A percentile compares a stretch with the other conserved stretches of the same genome.
phyloP scores from a whole-genome alignment of 495 filamentous ascomycete genomes.

The Penicillium ucsense region DNA sequence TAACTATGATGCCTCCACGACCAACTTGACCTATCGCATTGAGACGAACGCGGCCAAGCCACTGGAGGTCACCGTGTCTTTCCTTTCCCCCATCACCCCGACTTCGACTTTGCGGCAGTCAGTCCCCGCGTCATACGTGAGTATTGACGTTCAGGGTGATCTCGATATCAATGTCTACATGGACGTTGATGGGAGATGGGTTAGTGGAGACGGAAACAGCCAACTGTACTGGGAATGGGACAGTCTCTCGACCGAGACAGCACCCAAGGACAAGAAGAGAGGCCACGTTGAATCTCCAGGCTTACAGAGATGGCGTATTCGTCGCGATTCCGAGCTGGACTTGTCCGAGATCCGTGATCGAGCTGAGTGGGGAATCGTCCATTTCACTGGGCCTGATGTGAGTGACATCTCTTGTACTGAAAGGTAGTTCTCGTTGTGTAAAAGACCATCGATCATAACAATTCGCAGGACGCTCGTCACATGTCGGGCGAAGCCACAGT shows the following conservation, averaged over 20 bases:
- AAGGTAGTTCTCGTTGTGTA: slow-evolving; percentile 1
- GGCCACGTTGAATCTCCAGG: slow-evolving; percentile 1
- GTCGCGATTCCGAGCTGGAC: slow-evolving; percentile 52
- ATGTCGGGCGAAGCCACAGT: slow-evolving; percentile 60
- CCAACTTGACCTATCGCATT: slow-evolving; percentile 79
- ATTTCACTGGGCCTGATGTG: slow-evolving; percentile 63
- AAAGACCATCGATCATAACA: slow-evolving; percentile 1
- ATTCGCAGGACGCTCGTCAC: slow-evolving; percentile 44
- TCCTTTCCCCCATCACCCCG: slow-evolving; percentile 87
- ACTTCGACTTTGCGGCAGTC: slow-evolving; percentile 86
- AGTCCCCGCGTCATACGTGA: slow-evolving; percentile 80
- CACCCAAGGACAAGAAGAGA: slow-evolving; percentile 8
- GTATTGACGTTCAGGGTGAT: slow-evolving; percentile 60
- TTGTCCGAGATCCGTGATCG: slow-evolving; percentile 68
- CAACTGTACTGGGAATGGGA: slow-evolving; percentile 60
- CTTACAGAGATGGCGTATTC: slow-evolving; percentile 56
- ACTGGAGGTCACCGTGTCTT: slow-evolving; percentile 63
- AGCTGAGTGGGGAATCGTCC: slow-evolving; percentile 81
- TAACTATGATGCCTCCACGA: slow-evolving; percentile 85
- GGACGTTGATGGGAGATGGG: slow-evolving; percentile 86
- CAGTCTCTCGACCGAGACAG: slow-evolving; percentile 23
- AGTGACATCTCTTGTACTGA: slow-evolving; percentile 6
- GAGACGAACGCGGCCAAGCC: slow-evolving; percentile 29
- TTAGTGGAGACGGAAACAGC: slow-evolving; percentile 61
- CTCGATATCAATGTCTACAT: slow-evolving; percentile 74